These are phyloP conservation scores for Carallia brachiata DNA, from an alignment of 345 rosid genomes.

Conservation along the genomic window DNA sequence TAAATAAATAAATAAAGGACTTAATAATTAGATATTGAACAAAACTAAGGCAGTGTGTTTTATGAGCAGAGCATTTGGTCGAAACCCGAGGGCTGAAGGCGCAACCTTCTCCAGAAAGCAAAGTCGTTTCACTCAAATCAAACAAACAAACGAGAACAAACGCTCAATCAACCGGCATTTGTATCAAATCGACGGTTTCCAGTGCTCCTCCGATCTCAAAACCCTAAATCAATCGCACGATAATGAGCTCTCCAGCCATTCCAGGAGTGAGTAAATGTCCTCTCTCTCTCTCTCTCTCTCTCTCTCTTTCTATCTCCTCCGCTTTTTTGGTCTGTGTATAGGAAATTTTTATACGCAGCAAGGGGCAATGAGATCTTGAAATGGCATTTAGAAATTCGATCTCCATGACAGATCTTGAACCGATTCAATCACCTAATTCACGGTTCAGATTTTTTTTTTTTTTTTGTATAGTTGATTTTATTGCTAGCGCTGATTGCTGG, in stretches of 20 bases:
- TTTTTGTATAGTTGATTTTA: neutral
- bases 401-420: neutral
- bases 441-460: neutral
- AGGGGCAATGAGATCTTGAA: too few species aligned
- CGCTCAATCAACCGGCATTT: too few species aligned
- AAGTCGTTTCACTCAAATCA: too few species aligned
- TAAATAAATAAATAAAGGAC: too few species aligned
- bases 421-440: neutral
- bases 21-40: too few species aligned
- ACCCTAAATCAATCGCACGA: neutral
- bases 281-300: neutral
- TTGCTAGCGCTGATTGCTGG: neutral
- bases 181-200: too few species aligned
- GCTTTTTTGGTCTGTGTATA: neutral
- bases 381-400: too few species aligned
- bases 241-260: conserved; percentile 24
- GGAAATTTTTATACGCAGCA: neutral
- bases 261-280: conserved; percentile 14
- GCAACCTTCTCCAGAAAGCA: too few species aligned
- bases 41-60: too few species aligned
- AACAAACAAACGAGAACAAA: too few species aligned
- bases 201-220: neutral
- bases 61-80: too few species aligned
- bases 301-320: neutral
- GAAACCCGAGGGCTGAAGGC: too few species aligned